Conservation (phyloP, 352 stramenopile species). For the Phytophthora aleatoria region DNA sequence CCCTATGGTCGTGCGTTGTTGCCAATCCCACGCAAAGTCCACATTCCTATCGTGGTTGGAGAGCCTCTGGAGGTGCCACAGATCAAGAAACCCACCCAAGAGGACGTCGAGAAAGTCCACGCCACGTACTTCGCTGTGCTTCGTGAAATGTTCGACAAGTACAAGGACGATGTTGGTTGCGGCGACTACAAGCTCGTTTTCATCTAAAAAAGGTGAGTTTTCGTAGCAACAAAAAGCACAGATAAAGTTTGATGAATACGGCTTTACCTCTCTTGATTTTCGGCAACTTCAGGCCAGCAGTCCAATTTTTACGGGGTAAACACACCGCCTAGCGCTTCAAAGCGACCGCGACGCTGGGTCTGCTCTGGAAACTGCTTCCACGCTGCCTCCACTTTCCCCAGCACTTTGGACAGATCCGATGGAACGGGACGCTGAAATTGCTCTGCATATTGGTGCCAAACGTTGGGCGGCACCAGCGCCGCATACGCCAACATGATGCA, state of each 20-base stretch:
- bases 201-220: constrained; percentile 17
- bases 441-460: constrained; percentile 70
- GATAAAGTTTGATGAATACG: constrained; percentile 1
- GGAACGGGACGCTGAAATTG: constrained; percentile 60
- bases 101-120: constrained; percentile 61
- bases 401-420: constrained; percentile 44
- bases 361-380: constrained; percentile 61
- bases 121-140: constrained; percentile 53
- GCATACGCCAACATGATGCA: constrained; percentile 73
- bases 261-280: constrained; percentile 10
- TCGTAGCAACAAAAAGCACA: background rate
- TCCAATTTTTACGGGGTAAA: constrained; percentile 18
- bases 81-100: constrained; percentile 40
- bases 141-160: constrained; percentile 53
- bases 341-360: constrained; percentile 58
- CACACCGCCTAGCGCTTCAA: constrained; percentile 48
- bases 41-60: constrained; percentile 64
- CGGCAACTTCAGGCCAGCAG: background rate
- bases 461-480: constrained; percentile 63
- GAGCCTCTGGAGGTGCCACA: constrained; percentile 50
- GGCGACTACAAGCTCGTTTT: constrained; percentile 63
- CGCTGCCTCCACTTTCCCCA: constrained; percentile 38
- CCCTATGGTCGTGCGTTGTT: constrained; percentile 64
- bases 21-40: constrained; percentile 59
- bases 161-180: constrained; percentile 73